Base-by-base conservation (phyloP, 345 rosid genomes). In the Stellera chamaejasme region DNA sequence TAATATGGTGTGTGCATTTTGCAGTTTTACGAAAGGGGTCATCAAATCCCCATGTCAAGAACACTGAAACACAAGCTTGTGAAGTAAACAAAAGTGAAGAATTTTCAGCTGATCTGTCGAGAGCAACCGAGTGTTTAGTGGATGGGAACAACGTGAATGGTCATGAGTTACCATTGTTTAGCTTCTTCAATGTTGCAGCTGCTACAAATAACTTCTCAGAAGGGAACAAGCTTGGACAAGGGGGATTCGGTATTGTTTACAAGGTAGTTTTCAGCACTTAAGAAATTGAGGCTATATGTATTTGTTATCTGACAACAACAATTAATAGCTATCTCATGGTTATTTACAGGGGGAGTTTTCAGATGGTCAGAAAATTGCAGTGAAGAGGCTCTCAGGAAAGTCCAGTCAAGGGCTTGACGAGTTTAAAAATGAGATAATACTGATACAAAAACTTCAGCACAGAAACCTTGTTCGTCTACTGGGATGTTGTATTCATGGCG, bases 381-480 rank as follows among this genome's bases (percentile, higher is more conserved):
- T 78, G 36, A 87, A 87, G 67, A 74, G 82, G 59, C 72, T 82
- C 6, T 72, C 82, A 2, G 55, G 74, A 5, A 52, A 52, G 27
- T 87, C 95, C 0, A 73, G 82, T 13, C 88, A 84, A 70, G 95
- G 90, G 10, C 50, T 74, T 0, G 66, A 66, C 45, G 87, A 82
- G 48, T 82, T 85, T 45, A 75, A 63, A 69, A 85, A 82, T 23
- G 88, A 85, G 55, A 76, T 82, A 13, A 45, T 68, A 8, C 63
- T 82, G 27, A 81, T 85, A 25, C 63, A 84, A 1, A 82, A 72
- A 59, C 69, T 85, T 23, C 94, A 85, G 52, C 89, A 85, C 55
- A 57, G 75, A 28, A 82, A 83, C 47, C 75, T 86, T 13, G 85
- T 85, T 48, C 82, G 66, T 13, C 72, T 85, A 28, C 59, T 80